Evolutionary conservation across 768 basidiomycete genomes (phyloP).

Genomic region (Lentinula boryana): DNA sequence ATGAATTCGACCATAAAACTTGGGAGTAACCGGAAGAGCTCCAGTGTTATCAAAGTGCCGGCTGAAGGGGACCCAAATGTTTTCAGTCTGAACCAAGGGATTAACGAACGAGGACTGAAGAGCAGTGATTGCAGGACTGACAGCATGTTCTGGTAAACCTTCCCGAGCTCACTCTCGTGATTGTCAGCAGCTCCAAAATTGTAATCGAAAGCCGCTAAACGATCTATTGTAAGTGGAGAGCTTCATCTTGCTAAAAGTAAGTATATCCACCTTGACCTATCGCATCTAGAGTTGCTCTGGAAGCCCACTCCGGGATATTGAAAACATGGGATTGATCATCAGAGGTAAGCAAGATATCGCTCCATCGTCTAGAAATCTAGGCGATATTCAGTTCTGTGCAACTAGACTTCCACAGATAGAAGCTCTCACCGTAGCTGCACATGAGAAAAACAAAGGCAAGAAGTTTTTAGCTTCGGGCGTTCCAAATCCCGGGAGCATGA

Average conservation of each 20-base stretch:
- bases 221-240: conserved; percentile 19
- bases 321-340: conserved; percentile 12
- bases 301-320: conserved; percentile 22
- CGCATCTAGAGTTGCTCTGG: conserved; percentile 29
- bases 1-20: conserved; percentile 13
- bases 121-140: conserved; percentile 8
- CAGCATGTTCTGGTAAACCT: conserved; percentile 30
- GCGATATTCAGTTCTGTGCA: neutral
- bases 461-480: conserved; percentile 19
- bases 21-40: conserved; percentile 9
- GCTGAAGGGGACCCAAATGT: conserved; percentile 15
- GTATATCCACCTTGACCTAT: conserved; percentile 27
- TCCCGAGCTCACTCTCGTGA: conserved; percentile 27
- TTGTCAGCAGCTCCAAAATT: conserved; percentile 35
- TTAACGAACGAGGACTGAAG: neutral
- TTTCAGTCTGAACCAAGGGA: conserved; percentile 10
- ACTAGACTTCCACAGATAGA: neutral
- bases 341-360: conserved; percentile 16
- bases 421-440: conserved; percentile 14
- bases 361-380: conserved; percentile 22
- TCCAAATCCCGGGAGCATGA: conserved; percentile 29
- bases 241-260: conserved; percentile 8
- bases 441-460: conserved; percentile 21
- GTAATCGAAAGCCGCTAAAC: conserved; percentile 29
- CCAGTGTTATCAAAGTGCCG: neutral